These are phyloP conservation scores for Ricinus communis DNA, from an alignment of 345 rosid genomes.

Conservation along the genomic window DNA sequence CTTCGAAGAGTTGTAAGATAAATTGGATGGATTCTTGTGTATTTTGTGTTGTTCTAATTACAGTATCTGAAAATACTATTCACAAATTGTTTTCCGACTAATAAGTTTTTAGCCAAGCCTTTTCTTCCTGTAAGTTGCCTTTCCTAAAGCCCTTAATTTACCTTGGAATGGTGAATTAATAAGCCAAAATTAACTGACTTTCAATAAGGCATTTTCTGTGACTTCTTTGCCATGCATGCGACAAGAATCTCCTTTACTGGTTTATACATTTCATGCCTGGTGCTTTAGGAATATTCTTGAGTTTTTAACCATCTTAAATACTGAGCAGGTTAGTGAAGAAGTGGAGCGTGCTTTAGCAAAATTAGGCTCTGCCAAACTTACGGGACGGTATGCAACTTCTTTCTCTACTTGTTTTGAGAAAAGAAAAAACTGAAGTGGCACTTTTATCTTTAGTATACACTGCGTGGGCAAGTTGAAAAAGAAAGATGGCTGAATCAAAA, in stretches of 20 bases:
- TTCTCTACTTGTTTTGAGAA: background rate
- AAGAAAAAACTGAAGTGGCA: background rate
- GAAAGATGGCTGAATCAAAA: too few relatives aligned
- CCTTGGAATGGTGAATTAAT: too few relatives aligned
- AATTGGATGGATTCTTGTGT: background rate
- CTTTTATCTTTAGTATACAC: background rate
- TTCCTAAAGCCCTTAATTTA: background rate
- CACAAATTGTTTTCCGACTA: background rate
- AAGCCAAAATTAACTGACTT: background rate
- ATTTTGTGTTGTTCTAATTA: background rate
- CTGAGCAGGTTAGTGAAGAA: slow-evolving; percentile 37
- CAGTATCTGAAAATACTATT: too few relatives aligned
- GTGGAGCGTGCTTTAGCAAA: slow-evolving; percentile 40
- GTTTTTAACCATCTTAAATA: background rate
- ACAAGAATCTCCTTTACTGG: background rate
- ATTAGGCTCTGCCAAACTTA: slow-evolving; percentile 27
- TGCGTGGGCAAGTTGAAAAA: too few relatives aligned
- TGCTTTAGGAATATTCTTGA: background rate
- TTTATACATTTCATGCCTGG: background rate
- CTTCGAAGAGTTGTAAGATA: slow-evolving; percentile 33
- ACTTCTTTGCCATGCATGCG: background rate
- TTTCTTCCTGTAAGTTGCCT: background rate
- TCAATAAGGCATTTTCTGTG: background rate
- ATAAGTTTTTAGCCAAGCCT: background rate
- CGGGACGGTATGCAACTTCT: slow-evolving; percentile 18